A percentile compares a stretch with the other conserved stretches of the same genome.
These are phyloP conservation scores for Ocimum tenuiflorum DNA, from an alignment of 257 asterid genomes.

Conservation along the genomic window DNA sequence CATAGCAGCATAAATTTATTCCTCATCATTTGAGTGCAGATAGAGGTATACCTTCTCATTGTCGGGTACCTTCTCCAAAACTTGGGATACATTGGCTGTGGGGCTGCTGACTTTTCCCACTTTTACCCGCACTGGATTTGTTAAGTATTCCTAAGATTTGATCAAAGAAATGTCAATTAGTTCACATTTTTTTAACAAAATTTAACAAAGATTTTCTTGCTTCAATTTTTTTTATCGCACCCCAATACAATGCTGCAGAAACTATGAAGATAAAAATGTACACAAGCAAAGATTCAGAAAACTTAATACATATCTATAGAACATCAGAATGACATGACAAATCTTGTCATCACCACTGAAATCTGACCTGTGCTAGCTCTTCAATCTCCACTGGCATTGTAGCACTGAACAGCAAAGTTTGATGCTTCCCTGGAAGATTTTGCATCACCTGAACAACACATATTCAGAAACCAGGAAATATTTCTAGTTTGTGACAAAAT, in stretches of 20 bases:
- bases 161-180: not conserved
- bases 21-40: conserved; percentile 13
- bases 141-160: conserved; percentile 59
- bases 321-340: conserved; percentile 38
- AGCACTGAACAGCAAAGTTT: conserved; percentile 81
- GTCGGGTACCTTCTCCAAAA: conserved; percentile 74
- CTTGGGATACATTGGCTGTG: conserved; percentile 68
- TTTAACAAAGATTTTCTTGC: not conserved
- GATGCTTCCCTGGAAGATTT: conserved; percentile 72
- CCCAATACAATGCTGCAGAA: not conserved
- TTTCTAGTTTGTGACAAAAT: conserved; percentile 84
- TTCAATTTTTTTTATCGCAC: not conserved
- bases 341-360: not conserved
- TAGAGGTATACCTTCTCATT: conserved; percentile 62
- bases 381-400: conserved; percentile 96
- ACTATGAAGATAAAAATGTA: conserved; percentile 1
- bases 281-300: not conserved
- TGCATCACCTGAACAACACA: conserved; percentile 60
- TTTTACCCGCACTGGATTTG: conserved; percentile 70
- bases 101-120: conserved; percentile 96
- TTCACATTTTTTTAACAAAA: not conserved
- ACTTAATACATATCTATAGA: conserved; percentile 1
- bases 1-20: not conserved
- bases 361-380: conserved; percentile 66
- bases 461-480: conserved; percentile 32